Conservation (phyloP, 164 flowering plant genomes). For the Tetrastigma voinierianum region DNA sequence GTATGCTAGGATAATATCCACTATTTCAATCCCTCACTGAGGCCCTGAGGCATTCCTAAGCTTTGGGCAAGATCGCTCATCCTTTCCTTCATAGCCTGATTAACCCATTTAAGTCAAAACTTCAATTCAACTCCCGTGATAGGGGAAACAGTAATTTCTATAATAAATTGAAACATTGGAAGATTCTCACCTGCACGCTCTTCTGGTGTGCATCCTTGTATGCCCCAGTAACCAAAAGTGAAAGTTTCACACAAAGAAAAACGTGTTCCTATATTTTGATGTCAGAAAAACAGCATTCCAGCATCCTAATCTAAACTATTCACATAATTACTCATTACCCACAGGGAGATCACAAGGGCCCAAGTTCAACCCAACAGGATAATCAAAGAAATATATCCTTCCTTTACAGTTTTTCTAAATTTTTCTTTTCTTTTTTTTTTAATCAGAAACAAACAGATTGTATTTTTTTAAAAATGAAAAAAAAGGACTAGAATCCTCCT, state of each 20-base stretch:
- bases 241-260: conserved; percentile 53
- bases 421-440: too few relatives aligned
- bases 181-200: conserved; percentile 70
- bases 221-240: conserved; percentile 79
- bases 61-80: conserved; percentile 95
- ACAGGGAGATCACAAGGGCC: too few relatives aligned
- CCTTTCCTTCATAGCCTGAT: conserved; percentile 93
- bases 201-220: conserved; percentile 96
- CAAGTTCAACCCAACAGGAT: too few relatives aligned
- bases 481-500: too few relatives aligned
- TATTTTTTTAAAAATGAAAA: too few relatives aligned
- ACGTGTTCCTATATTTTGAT: background rate
- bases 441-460: too few relatives aligned
- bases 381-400: too few relatives aligned
- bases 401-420: too few relatives aligned
- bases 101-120: background rate
- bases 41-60: conserved; percentile 89
- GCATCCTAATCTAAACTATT: too few relatives aligned
- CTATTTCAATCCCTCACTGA: conserved; percentile 59
- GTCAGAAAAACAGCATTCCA: too few relatives aligned
- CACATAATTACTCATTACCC: too few relatives aligned
- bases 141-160: background rate
- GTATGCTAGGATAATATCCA: background rate
- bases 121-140: background rate
- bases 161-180: background rate